Evolutionary conservation across 257 asterid species (phyloP).

Genomic region (Rehmannia glutinosa): DNA sequence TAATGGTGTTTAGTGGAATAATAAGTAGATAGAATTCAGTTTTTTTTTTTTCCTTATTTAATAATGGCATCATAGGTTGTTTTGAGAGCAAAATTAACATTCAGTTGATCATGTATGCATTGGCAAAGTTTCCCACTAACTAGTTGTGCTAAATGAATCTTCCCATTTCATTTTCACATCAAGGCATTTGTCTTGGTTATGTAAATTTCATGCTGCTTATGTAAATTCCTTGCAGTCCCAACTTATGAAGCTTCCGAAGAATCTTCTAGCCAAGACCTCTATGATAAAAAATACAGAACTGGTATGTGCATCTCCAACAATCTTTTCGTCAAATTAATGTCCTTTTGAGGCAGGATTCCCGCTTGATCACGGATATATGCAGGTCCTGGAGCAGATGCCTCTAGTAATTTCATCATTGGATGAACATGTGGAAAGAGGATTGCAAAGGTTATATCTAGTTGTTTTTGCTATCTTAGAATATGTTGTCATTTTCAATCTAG

Average conservation of each 20-base stretch:
- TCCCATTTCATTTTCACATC: not conserved
- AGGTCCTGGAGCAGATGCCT: conserved; percentile 66
- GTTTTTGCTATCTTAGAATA: too few relatives aligned
- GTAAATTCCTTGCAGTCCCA: conserved; percentile 45
- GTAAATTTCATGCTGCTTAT: too few relatives aligned
- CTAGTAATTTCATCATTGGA: conserved; percentile 59
- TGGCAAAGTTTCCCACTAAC: too few relatives aligned
- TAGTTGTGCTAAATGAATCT: not conserved
- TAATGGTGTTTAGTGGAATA: too few relatives aligned
- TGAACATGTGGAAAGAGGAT: conserved; percentile 60
- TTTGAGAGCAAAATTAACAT: not conserved
- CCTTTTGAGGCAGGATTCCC: not conserved
- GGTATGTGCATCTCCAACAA: conserved; percentile 25
- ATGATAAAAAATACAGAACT: conserved; percentile 48
- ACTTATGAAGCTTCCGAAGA: conserved; percentile 60
- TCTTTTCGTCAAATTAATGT: not conserved
- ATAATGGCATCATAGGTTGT: too few relatives aligned
- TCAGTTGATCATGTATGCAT: too few relatives aligned
- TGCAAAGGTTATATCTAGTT: conserved; percentile 39
- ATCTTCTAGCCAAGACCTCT: conserved; percentile 62
- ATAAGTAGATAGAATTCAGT: too few relatives aligned
- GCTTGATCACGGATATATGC: conserved; percentile 16
- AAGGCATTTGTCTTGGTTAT: not conserved
- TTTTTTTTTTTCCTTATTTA: too few relatives aligned
- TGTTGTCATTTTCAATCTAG: not conserved